phyloP scores from a whole-genome alignment of 2,329 filamentous ascomycete genomes.

The Colletotrichum sp. region DNA sequence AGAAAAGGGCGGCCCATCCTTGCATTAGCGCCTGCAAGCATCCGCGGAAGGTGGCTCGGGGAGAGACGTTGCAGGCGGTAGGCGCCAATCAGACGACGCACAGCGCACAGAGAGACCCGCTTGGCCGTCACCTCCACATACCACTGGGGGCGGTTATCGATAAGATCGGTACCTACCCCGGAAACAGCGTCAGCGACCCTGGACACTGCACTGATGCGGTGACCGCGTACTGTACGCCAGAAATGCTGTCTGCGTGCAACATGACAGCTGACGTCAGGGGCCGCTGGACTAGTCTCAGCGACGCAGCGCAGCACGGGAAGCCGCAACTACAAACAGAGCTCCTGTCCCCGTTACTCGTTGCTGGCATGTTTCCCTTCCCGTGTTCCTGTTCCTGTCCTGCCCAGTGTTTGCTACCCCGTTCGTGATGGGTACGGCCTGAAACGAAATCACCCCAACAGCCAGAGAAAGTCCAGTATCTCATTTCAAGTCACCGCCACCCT shows the following conservation, averaged over 20 bases:
- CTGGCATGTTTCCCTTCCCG: background rate
- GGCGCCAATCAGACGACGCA: conserved; percentile 3
- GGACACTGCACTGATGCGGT: conserved; percentile 4
- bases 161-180: conserved; percentile 3
- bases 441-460: background rate
- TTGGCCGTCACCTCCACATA: background rate
- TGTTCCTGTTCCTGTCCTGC: background rate
- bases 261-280: conserved; percentile 15
- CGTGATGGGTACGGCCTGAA: background rate
- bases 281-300: background rate
- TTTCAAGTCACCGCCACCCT: background rate
- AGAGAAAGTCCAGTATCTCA: background rate
- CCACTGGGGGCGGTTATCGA: conserved; percentile 2
- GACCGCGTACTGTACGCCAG: background rate
- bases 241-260: background rate
- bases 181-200: conserved; percentile 5
- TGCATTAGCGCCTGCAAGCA: conserved; percentile 20
- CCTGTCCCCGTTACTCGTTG: background rate
- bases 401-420: conserved; percentile 1
- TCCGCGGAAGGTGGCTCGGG: conserved; percentile 5
- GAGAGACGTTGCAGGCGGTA: background rate
- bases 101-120: background rate
- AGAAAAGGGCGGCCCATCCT: conserved; percentile 17
- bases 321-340: conserved; percentile 18
- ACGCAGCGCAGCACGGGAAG: background rate